phyloP scores from a whole-genome alignment of 306 rosid genomes.

The Parietaria judaica region DNA sequence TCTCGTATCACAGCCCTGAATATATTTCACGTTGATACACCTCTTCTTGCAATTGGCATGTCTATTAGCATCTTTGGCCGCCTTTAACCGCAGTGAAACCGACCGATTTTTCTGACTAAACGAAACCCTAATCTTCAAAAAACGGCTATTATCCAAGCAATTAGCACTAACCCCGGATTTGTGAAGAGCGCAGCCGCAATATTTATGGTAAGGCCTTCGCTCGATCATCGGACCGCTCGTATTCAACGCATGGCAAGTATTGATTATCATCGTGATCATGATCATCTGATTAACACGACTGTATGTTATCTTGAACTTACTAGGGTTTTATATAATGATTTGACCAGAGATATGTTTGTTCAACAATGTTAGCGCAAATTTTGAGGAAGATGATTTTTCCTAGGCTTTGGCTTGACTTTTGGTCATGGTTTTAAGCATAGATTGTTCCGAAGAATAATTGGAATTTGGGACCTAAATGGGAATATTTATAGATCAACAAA shows the following conservation, averaged over 20 bases:
- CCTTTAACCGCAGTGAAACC: background rate
- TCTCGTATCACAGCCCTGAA: too few species aligned
- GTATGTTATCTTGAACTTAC: too few species aligned
- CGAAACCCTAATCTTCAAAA: constrained; percentile 14
- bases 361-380: background rate
- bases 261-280: too few species aligned
- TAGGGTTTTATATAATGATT: constrained; percentile 19
- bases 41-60: background rate
- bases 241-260: too few species aligned
- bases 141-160: background rate
- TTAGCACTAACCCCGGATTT: background rate
- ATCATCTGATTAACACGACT: too few species aligned
- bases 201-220: constrained; percentile 52
- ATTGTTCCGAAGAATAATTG: background rate
- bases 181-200: constrained; percentile 23
- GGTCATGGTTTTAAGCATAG: background rate
- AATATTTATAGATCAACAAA: background rate
- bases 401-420: constrained; percentile 3
- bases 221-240: constrained; percentile 16
- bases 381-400: background rate
- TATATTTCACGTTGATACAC: background rate
- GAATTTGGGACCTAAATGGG: background rate
- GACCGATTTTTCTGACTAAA: constrained; percentile 20
- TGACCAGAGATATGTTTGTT: background rate
- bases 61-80: background rate